These are phyloP conservation scores for Aspergillus carlsbadensis DNA, from an alignment of 495 filamentous ascomycete species.

Conservation along the genomic window DNA sequence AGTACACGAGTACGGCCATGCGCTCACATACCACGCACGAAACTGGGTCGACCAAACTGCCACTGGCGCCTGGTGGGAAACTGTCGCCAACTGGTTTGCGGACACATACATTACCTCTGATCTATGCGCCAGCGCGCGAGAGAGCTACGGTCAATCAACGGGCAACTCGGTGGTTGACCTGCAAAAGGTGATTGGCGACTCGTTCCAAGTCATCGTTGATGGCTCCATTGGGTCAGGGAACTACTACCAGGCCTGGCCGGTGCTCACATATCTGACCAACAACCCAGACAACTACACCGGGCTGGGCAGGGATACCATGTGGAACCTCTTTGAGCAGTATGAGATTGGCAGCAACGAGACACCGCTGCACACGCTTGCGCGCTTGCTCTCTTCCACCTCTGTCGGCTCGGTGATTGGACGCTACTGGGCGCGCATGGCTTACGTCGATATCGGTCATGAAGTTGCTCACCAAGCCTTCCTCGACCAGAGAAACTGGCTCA, in stretches of 20 bases:
- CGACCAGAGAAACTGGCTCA: not conserved
- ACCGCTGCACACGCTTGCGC: conserved; percentile 12
- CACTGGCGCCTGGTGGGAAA: conserved; percentile 17
- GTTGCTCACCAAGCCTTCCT: conserved; percentile 9
- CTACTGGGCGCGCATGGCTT: conserved; percentile 19
- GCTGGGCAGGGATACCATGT: conserved; percentile 3
- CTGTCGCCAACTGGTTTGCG: conserved; percentile 13
- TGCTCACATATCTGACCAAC: conserved; percentile 15
- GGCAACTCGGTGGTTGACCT: conserved; percentile 9
- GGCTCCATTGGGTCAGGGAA: conserved; percentile 5
- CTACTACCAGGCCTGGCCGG: conserved; percentile 18
- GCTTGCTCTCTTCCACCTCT: not conserved
- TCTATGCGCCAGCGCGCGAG: conserved; percentile 5
- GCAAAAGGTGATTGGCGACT: conserved; percentile 14
- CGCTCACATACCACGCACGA: conserved; percentile 14
- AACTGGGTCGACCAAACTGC: conserved; percentile 14
- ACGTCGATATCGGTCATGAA: conserved; percentile 11
- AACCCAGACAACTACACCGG: conserved; percentile 16
- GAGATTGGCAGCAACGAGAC: conserved; percentile 12
- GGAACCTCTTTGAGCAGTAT: conserved; percentile 12
- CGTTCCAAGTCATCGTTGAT: conserved; percentile 15
- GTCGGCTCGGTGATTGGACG: conserved; percentile 7
- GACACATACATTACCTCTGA: conserved; percentile 11
- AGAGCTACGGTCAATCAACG: not conserved
- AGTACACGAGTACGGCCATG: conserved; percentile 18